A percentile compares a stretch with the other conserved stretches of the same genome.
phyloP scores from a whole-genome alignment of 2,329 filamentous ascomycete genomes.

The Zymoseptoria tritici region DNA sequence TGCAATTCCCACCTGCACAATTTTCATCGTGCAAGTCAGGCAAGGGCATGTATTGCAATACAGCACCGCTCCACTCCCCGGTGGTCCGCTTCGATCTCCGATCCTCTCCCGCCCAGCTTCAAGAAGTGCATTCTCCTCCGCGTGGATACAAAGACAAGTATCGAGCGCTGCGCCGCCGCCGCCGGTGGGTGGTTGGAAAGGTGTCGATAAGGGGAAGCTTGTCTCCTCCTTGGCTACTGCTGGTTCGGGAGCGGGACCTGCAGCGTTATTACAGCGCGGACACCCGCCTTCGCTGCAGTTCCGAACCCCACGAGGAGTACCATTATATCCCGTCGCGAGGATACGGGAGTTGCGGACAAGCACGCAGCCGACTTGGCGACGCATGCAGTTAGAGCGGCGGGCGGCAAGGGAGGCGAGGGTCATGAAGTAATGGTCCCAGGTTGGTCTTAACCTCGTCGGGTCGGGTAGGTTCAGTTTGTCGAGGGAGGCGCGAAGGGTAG shows the following conservation, averaged over 20 bases:
- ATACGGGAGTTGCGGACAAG: conserved; percentile 79
- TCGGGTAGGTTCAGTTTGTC: conserved; percentile 68
- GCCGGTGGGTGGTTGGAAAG: neutral
- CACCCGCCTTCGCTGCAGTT: conserved; percentile 96
- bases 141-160: conserved; percentile 93
- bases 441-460: conserved; percentile 71
- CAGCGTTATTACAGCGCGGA: conserved; percentile 64
- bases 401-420: conserved; percentile 85
- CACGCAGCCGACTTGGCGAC: conserved; percentile 89
- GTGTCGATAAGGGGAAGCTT: neutral
- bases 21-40: conserved; percentile 96
- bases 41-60: conserved; percentile 69
- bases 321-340: conserved; percentile 94
- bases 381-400: conserved; percentile 94
- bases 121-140: conserved; percentile 92
- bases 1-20: conserved; percentile 88
- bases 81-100: conserved; percentile 42
- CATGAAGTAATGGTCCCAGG: conserved; percentile 99
- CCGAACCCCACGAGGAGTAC: conserved; percentile 77
- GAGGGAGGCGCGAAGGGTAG: conserved; percentile 65
- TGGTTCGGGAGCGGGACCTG: conserved; percentile 37
- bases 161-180: conserved; percentile 62
- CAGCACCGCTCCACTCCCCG: conserved; percentile 56
- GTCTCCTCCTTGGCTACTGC: conserved; percentile 25
- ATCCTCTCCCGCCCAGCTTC: conserved; percentile 91